Evolutionary conservation across 345 rosid species (phyloP).

Genomic region (Eucalyptus albens): DNA sequence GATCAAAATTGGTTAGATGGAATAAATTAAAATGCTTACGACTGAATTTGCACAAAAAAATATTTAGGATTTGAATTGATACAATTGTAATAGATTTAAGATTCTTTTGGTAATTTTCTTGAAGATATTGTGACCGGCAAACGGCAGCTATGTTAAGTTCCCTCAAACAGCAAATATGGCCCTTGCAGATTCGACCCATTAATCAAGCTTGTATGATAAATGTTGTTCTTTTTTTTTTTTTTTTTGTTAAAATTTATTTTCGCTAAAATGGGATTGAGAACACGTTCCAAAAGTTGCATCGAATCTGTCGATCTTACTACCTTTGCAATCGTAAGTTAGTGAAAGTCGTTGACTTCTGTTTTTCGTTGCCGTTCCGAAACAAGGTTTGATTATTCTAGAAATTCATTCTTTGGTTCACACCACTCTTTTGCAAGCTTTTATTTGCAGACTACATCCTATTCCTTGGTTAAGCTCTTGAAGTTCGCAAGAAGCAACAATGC

Average conservation of each 20-base stretch:
- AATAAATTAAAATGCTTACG: too few species aligned
- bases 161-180: not conserved
- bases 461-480: not conserved
- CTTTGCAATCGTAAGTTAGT: not conserved
- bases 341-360: not conserved
- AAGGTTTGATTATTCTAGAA: not conserved
- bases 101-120: fast-evolving
- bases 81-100: fast-evolving
- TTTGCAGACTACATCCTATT: not conserved
- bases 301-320: not conserved
- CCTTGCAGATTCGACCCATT: not conserved
- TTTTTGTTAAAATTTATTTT: not conserved
- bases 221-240: not conserved
- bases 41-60: too few species aligned
- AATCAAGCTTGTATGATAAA: not conserved
- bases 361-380: not conserved
- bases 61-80: fast-evolving
- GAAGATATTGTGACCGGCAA: not conserved
- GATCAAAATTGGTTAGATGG: fast-evolving
- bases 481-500: not conserved
- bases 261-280: not conserved
- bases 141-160: not conserved
- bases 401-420: not conserved
- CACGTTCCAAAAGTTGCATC: not conserved
- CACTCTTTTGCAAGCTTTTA: not conserved